Percentiles rank a stretch among this genome's conserved stretches.
Evolutionary conservation across 2,329 filamentous ascomycete genomes (phyloP).

Genomic region (Lizonia empirigonia): DNA sequence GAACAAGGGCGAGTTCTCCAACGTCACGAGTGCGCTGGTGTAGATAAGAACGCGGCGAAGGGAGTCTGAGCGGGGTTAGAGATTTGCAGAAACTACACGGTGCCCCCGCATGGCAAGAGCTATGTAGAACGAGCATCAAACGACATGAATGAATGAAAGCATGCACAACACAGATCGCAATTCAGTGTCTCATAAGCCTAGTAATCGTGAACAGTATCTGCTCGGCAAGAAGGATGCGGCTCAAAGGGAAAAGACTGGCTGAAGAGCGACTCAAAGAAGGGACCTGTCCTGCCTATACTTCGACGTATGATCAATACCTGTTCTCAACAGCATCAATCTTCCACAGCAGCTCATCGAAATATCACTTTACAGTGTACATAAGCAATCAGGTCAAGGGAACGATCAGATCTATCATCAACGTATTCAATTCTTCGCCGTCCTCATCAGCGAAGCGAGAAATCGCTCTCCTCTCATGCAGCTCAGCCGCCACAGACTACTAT

Average conservation of each 20-base stretch:
- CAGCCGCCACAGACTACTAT: slow-evolving; percentile 1
- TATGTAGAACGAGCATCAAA: slow-evolving; percentile 5
- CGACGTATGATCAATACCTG: too few species aligned
- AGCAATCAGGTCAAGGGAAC: too few species aligned
- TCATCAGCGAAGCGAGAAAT: slow-evolving; percentile 6
- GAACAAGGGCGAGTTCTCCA: slow-evolving; percentile 97
- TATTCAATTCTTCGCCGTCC: neutral
- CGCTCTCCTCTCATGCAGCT: slow-evolving; percentile 1
- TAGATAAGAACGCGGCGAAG: slow-evolving; percentile 41
- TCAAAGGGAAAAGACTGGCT: too few species aligned
- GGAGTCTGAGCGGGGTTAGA: too few species aligned
- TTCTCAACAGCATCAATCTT: too few species aligned
- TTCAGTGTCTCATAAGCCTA: too few species aligned
- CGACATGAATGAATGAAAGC: slow-evolving; percentile 20
- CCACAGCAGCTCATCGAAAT: too few species aligned
- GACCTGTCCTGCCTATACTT: too few species aligned
- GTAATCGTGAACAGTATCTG: too few species aligned
- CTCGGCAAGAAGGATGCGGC: too few species aligned
- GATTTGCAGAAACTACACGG: neutral
- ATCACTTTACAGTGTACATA: too few species aligned
- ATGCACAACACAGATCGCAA: slow-evolving; percentile 1
- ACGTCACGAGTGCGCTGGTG: slow-evolving; percentile 81
- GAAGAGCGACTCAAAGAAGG: too few species aligned
- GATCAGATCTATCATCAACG: neutral
- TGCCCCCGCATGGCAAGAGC: neutral